Base-by-base conservation (phyloP, 768 basidiomycete genomes). In the Naganishia randhawae region DNA sequence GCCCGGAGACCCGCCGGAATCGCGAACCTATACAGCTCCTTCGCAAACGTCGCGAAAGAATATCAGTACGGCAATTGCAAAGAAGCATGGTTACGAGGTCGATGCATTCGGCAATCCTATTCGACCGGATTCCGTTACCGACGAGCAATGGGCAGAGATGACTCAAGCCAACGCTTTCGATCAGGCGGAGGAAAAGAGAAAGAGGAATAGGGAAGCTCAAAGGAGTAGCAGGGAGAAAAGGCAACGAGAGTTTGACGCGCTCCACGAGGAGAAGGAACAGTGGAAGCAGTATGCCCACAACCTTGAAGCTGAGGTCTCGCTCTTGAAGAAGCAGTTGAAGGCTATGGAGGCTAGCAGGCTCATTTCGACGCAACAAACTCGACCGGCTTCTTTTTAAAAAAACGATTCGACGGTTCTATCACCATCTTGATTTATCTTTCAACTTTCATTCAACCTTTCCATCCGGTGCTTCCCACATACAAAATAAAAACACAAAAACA, bases 1-100 rank as follows among this genome's bases (percentile, higher is more conserved):
- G 37, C 37, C 57, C 16, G 57, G 57, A 61, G 57, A 61, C 16
- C 57, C 57, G 9, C 35, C 57, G 22, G 57, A 61, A 37, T 37
- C n/a, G 35, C 57, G 57, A 35, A 61, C 39, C 35, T 61, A 61
- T 39, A 61, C 57, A 6, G 57, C 57, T 61, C 57, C 57, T n/a
- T 61, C 57, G 2, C 57, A 61, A 29, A 61, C 57, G 25, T 61
- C 57, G 31, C 57, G 57, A 61, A 61, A 61, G 25, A 37, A 25
- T 25, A 61, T 61, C 39, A 61, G 57, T 19, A 39, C 57, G 22
- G 57, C 57, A 10, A 61, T 61, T 19, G 57, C 57, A 3, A 61
- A 61, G 41, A 61, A 61, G 57, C 33, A 61, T 39, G 57, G 57
- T 25, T 39, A 39, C 35, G 29, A 35, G 13, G 39, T 61, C n/a